phyloP scores from a whole-genome alignment of 23 red algal genomes.

The Agarophyton chilense region DNA sequence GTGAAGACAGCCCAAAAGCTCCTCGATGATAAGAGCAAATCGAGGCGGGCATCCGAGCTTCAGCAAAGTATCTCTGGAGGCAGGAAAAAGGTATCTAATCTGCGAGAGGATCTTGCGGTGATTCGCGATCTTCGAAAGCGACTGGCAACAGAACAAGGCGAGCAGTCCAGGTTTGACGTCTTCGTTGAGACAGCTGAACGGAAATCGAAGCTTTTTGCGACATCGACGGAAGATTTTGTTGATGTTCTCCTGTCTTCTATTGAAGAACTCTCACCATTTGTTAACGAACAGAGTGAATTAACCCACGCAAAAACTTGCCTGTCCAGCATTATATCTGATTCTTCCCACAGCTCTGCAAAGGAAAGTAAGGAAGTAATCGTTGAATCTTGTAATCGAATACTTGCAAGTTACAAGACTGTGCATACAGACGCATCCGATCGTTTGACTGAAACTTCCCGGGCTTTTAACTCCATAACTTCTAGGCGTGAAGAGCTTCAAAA shows the following conservation, averaged over 20 bases:
- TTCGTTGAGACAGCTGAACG: conserved; percentile 12
- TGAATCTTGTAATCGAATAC: conserved; percentile 11
- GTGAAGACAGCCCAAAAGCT: conserved; percentile 17
- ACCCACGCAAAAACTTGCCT: background rate
- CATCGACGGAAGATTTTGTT: conserved; percentile 13
- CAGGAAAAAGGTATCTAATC: conserved; percentile 1
- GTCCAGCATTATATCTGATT: background rate
- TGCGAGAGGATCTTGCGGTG: conserved; percentile 11
- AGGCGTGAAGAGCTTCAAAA: conserved; percentile 1
- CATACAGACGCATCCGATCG: background rate
- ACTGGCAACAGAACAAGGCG: conserved; percentile 30
- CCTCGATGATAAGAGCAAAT: conserved; percentile 25
- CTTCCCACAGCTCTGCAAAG: background rate
- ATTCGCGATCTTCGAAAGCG: conserved; percentile 5
- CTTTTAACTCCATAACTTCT: conserved; percentile 13
- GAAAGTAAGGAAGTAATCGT: background rate
- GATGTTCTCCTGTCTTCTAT: conserved; percentile 26
- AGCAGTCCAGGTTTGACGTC: conserved; percentile 20
- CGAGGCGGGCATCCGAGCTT: background rate
- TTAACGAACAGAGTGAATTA: background rate
- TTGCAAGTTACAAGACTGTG: background rate
- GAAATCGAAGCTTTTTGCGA: conserved; percentile 4
- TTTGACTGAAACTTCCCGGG: background rate
- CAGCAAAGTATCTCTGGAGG: background rate
- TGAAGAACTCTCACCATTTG: background rate